phyloP scores from a whole-genome alignment of 2,329 filamentous ascomycete genomes.

The Alternaria triticimaculans region DNA sequence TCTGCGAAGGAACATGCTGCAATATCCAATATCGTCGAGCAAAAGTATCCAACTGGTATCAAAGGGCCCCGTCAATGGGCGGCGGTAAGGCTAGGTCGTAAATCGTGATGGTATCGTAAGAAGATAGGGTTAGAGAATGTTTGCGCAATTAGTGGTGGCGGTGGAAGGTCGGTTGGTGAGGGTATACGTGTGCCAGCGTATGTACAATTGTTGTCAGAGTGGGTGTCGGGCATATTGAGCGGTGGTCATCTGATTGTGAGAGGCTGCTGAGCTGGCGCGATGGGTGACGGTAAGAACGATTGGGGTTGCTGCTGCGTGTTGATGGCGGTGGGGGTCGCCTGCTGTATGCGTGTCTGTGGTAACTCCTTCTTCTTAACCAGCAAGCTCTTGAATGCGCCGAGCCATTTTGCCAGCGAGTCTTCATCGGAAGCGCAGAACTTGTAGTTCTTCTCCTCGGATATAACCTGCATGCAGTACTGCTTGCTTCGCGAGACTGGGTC shows the following conservation, averaged over 20 bases:
- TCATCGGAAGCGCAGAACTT: slow-evolving; percentile 71
- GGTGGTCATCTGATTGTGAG: slow-evolving; percentile 8
- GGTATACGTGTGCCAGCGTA: slow-evolving; percentile 6
- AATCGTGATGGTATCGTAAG: slow-evolving; percentile 12
- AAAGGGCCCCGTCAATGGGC: slow-evolving; percentile 1
- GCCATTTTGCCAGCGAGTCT: slow-evolving; percentile 79
- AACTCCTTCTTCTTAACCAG: slow-evolving; percentile 71
- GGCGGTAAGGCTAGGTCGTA: slow-evolving; percentile 2
- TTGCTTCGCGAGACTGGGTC: slow-evolving; percentile 87
- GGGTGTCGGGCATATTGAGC: neutral
- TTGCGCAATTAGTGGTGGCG: slow-evolving; percentile 9
- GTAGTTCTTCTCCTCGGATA: slow-evolving; percentile 80
- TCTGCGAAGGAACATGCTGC: slow-evolving; percentile 1
- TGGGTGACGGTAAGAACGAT: neutral
- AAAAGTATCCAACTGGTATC: slow-evolving; percentile 6
- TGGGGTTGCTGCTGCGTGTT: slow-evolving; percentile 19
- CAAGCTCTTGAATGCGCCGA: slow-evolving; percentile 90
- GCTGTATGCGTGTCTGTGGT: slow-evolving; percentile 30
- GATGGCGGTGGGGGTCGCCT: slow-evolving; percentile 16
- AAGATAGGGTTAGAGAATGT: neutral
- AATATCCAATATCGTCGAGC: slow-evolving; percentile 9
- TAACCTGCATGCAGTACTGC: slow-evolving; percentile 86
- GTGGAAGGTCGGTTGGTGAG: neutral
- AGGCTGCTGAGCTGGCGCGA: slow-evolving; percentile 12
- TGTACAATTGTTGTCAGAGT: slow-evolving; percentile 9